A percentile compares a stretch with the other conserved stretches of the same genome.
Conservation (phyloP, 371 early-diverging fungal species). For the Rhizopus delemar region DNA sequence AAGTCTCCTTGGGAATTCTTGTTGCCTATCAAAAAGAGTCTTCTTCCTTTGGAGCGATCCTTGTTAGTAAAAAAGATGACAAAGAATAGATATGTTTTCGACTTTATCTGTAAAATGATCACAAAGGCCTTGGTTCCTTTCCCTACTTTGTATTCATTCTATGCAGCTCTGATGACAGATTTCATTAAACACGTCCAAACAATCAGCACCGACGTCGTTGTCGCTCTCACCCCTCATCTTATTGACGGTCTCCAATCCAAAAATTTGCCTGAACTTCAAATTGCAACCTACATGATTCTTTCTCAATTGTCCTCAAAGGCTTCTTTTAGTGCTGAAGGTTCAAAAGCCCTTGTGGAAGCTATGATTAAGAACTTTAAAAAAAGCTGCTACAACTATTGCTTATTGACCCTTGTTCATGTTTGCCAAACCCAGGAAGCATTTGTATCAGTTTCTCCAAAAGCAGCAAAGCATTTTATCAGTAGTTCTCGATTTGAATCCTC, state of each 20-base stretch:
- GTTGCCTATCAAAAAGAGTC: conserved; percentile 57
- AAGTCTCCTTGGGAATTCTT: conserved; percentile 72
- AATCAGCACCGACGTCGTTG: conserved; percentile 48
- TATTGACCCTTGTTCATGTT: conserved; percentile 67
- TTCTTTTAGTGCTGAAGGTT: conserved; percentile 51
- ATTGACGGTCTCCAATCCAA: conserved; percentile 55
- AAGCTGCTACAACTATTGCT: conserved; percentile 35
- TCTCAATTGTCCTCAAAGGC: conserved; percentile 63
- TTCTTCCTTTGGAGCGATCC: conserved; percentile 63
- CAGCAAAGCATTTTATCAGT: conserved; percentile 37
- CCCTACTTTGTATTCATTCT: conserved; percentile 68
- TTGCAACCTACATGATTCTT: conserved; percentile 70
- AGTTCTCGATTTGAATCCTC: conserved; percentile 34
- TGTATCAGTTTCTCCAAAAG: conserved; percentile 43
- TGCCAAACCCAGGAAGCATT: conserved; percentile 66
- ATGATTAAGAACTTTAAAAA: conserved; percentile 44
- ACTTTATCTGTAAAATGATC: conserved; percentile 68
- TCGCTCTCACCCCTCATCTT: conserved; percentile 62
- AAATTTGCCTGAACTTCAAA: conserved; percentile 53
- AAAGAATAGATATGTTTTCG: conserved; percentile 63
- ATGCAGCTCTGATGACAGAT: conserved; percentile 63
- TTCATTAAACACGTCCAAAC: conserved; percentile 53
- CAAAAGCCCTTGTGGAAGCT: conserved; percentile 44
- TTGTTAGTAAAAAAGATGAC: conserved; percentile 59
- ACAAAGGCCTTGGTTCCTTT: conserved; percentile 42